Evolutionary conservation across 208 protist genomes (phyloP), one percentile per base, ranked within the genome.

Genomic region (Eutreptiella sp.): DNA sequence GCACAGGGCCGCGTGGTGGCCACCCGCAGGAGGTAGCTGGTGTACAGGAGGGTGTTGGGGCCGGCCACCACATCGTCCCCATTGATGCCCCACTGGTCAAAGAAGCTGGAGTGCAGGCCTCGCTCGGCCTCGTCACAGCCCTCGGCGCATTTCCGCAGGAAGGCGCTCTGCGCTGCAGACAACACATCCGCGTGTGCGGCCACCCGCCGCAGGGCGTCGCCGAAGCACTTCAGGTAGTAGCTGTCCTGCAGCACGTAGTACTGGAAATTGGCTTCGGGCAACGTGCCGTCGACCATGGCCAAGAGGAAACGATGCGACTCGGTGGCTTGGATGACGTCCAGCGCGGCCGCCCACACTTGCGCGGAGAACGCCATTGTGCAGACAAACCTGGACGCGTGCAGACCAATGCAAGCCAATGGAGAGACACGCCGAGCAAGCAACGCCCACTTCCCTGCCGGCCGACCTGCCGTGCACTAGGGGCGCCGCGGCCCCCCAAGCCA

Each of bases 201-300:
- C 36, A 57, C 31, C 31, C 33, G n/a, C 14, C 31, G 31, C 14
- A 57, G 50, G 31, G 31, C 50, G n/a, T 33, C 9, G n/a, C n/a
- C 24, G 29, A 47, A 57, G n/a, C 39, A 24, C 11, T 7, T 11
- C 11, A 57, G 36, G 36, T 57, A 57, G 31, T 41, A n/a, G 11
- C 11, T n/a, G 28, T 57, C 50, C 23, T 57, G 50, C 28, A n/a
- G n/a, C 14, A 57, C 39, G 29, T 57, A 57, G 28, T 27, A 57
- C 36, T 57, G 50, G 36, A 57, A 57, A 11, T 11, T 21, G 14
- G 31, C 11, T 9, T 41, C 14, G 7, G 50, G 50, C 31, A 57
- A 33, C 31, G 11, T 57, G n/a, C 50, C 36, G 50, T 57, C 29
- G 50, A 57, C 9, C 14, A 57, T 14, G 21, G 11, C 23, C 36